phyloP scores from a whole-genome alignment of 2,329 filamentous ascomycete genomes.

The Alternaria arborescens region DNA sequence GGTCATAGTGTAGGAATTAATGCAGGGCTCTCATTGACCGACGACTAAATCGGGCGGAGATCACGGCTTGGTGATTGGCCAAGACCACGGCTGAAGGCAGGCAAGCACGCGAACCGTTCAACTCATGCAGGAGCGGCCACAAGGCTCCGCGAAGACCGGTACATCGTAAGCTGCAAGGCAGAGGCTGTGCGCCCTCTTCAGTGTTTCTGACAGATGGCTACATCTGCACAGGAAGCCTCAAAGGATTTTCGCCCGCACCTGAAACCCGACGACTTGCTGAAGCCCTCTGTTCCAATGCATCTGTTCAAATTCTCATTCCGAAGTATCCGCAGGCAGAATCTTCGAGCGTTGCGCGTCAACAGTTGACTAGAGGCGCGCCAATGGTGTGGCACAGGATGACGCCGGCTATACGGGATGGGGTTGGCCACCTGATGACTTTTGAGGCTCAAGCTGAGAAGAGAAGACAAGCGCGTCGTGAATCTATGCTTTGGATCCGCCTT shows the following conservation, averaged over 20 bases:
- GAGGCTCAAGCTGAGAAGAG: constrained; percentile 24
- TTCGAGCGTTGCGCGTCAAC: constrained; percentile 12
- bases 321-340: background rate
- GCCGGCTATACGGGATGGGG: constrained; percentile 24
- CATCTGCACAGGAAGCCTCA: background rate
- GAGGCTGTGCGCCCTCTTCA: constrained; percentile 21
- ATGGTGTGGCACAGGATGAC: constrained; percentile 23
- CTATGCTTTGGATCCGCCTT: constrained; percentile 12
- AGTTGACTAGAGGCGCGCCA: constrained; percentile 16
- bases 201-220: constrained; percentile 1
- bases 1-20: constrained; percentile 35
- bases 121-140: constrained; percentile 20
- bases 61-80: constrained; percentile 29
- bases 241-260: background rate
- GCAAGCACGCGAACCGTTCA: constrained; percentile 27
- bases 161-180: constrained; percentile 11
- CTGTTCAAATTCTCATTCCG: background rate
- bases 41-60: constrained; percentile 30
- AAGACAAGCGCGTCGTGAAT: constrained; percentile 3
- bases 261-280: background rate
- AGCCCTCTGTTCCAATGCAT: background rate
- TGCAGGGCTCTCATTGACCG: constrained; percentile 40
- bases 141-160: constrained; percentile 26
- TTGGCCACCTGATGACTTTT: constrained; percentile 25
- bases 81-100: constrained; percentile 19